A percentile compares a stretch with the other conserved stretches of the same genome.
Conservation (phyloP, 148 eudicot species). For the Arctostaphylos glauca region DNA sequence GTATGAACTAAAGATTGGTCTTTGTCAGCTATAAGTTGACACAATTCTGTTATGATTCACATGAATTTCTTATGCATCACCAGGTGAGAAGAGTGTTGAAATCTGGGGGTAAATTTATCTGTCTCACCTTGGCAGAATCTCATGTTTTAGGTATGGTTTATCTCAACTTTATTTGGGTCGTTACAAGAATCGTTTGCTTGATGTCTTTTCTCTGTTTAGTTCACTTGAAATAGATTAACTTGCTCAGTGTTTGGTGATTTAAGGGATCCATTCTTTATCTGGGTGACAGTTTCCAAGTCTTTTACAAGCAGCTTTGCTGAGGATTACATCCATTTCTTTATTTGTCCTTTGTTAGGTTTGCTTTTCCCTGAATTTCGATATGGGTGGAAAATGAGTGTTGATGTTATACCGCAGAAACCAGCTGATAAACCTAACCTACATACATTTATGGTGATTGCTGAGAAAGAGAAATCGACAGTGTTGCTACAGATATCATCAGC, state of each 20-base stretch:
- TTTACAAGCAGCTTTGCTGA: neutral
- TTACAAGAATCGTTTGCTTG: constrained; percentile 5
- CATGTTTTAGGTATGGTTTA: constrained; percentile 81
- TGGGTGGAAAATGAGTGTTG: constrained; percentile 83
- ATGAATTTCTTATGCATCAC: constrained; percentile 14
- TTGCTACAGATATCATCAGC: constrained; percentile 49
- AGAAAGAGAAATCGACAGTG: constrained; percentile 48
- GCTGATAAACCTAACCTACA: constrained; percentile 47
- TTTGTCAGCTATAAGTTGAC: neutral
- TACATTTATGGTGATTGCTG: constrained; percentile 78
- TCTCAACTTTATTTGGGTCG: constrained; percentile 9
- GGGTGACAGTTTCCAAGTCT: constrained; percentile 8
- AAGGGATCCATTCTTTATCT: neutral
- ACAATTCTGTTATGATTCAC: constrained; percentile 16
- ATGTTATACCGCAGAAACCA: constrained; percentile 57
- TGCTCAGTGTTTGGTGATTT: neutral
- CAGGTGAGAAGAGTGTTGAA: constrained; percentile 91
- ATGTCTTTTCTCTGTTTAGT: constrained; percentile 3
- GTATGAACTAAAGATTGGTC: constrained; percentile 25
- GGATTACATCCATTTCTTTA: neutral
- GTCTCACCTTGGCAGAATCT: constrained; percentile 89
- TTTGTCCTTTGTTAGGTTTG: constrained; percentile 42
- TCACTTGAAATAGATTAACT: constrained; percentile 1
- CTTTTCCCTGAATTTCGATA: constrained; percentile 80
- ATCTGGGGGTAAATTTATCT: constrained; percentile 72